Evolutionary conservation across 73 alveolate genomes (phyloP).

Genomic region (Paramecium tetraurelia): DNA sequence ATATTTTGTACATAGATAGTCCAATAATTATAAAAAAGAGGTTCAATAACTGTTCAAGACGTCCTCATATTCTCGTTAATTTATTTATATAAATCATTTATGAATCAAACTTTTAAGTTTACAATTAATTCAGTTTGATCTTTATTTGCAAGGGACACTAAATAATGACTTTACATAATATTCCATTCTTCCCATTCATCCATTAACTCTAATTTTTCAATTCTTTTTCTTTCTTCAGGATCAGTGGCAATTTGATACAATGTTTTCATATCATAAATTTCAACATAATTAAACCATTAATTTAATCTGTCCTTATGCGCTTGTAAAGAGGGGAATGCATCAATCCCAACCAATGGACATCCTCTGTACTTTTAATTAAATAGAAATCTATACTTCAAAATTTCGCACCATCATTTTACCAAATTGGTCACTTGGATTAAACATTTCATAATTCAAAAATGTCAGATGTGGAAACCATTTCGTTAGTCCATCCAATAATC

Average conservation of each 20-base stretch:
- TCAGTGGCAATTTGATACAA: constrained; percentile 76
- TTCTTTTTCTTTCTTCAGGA: constrained; percentile 77
- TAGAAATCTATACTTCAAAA: constrained; percentile 67
- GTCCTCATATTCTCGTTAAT: neutral
- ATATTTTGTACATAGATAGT: too few species aligned
- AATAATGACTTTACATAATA: constrained; percentile 83
- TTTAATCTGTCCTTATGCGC: constrained; percentile 77
- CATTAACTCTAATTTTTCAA: constrained; percentile 89
- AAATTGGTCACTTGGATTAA: constrained; percentile 91
- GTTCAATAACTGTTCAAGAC: too few species aligned
- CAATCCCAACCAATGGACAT: constrained; percentile 76
- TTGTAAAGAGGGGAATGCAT: constrained; percentile 79
- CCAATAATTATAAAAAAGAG: too few species aligned
- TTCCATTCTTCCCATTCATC: constrained; percentile 97
- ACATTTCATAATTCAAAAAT: constrained; percentile 85
- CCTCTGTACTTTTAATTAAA: constrained; percentile 67
- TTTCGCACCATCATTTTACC: constrained; percentile 93
- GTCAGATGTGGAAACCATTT: constrained; percentile 67
- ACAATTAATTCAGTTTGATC: neutral
- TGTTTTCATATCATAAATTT: constrained; percentile 75
- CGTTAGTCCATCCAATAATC: constrained; percentile 67
- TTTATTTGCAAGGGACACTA: constrained; percentile 45
- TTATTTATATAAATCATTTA: neutral
- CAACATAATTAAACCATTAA: constrained; percentile 71
- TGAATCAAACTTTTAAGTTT: neutral